These are phyloP conservation scores for Castanopsis chinensis DNA, from an alignment of 306 rosid species.

Conservation along the genomic window DNA sequence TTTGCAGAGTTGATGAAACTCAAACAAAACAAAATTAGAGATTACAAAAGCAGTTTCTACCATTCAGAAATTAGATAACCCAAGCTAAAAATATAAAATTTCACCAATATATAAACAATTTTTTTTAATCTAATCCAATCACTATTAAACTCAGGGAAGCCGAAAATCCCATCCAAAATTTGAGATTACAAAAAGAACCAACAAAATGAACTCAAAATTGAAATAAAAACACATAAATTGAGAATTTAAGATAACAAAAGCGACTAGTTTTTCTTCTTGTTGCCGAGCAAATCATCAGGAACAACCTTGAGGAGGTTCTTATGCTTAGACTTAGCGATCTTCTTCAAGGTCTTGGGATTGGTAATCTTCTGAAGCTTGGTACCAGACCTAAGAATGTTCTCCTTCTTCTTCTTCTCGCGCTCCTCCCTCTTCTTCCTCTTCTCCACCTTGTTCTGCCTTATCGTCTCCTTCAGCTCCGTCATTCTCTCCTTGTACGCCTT, in stretches of 20 bases:
- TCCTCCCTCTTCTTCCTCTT: constrained; percentile 79
- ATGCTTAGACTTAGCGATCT: constrained; percentile 74
- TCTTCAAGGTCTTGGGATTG: constrained; percentile 78
- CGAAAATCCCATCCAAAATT: too few species aligned
- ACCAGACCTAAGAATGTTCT: constrained; percentile 73
- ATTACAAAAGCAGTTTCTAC: background rate
- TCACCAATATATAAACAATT: background rate
- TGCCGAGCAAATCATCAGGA: constrained; percentile 55
- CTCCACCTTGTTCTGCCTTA: constrained; percentile 71
- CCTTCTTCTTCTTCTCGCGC: constrained; percentile 90
- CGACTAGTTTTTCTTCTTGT: background rate
- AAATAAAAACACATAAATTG: too few species aligned
- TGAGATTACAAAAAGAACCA: too few species aligned
- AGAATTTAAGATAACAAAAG: background rate
- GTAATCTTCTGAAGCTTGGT: constrained; percentile 79
- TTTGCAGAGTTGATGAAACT: background rate
- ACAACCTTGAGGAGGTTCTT: constrained; percentile 72
- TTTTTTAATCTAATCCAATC: background rate
- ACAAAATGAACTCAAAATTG: too few species aligned
- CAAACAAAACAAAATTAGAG: background rate
- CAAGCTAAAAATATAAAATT: background rate
- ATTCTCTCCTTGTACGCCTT: constrained; percentile 66
- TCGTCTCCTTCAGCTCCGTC: constrained; percentile 76
- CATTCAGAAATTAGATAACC: background rate
- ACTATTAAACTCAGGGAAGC: too few species aligned